Base-by-base conservation (phyloP, 805 yeast species). In the Schwanniomyces yamadae region DNA sequence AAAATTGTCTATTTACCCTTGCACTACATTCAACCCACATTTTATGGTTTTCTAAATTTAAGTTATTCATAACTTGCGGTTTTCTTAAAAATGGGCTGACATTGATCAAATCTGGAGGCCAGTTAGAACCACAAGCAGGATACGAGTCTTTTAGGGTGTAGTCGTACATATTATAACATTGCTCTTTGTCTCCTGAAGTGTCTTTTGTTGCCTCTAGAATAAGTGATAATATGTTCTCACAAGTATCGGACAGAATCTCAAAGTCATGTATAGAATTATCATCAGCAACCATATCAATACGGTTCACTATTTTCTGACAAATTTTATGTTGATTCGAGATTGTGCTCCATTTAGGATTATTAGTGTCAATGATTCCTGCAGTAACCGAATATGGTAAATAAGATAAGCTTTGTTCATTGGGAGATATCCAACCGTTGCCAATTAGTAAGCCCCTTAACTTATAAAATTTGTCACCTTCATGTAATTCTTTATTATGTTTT, bases 361-460 rank as follows among this genome's bases (percentile, higher is more conserved):
- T 49, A 4, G 57, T 45, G 15, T 65, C 50, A 13, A 91, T 59
- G 4, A 91, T 45, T 0, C 80, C 82, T 11, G 77, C 70, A 13
- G 79, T 71, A 17, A 78, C 44, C 0, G 84, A 73, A 57, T 76
- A 89, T 1, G 95, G 95, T 23, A 85, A 59, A 48, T 83, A 86
- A 12, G 95, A 78, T 41, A 87, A 68, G 34, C 91, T 81, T 65
- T 93, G 99, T 28, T 76, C 73, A 43, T 81, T 77, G 1, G 98
- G 97, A 31, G 88, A 90, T 10, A 90, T 78, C 95, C 96, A 91
- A 1, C 96, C 97, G 61, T 91, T 91, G 11, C 96, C 96, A 39
- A 93, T 82, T 44, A 89, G 45, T 6, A 88, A 55, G 0, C 91
- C 93, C 41, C 75, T 68, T 39, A 90, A 57, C 37, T 80, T 67